Percentiles rank a stretch among this genome's conserved stretches.
Conservation (phyloP, 495 filamentous ascomycete genomes). For the Neurospora pannonica region DNA sequence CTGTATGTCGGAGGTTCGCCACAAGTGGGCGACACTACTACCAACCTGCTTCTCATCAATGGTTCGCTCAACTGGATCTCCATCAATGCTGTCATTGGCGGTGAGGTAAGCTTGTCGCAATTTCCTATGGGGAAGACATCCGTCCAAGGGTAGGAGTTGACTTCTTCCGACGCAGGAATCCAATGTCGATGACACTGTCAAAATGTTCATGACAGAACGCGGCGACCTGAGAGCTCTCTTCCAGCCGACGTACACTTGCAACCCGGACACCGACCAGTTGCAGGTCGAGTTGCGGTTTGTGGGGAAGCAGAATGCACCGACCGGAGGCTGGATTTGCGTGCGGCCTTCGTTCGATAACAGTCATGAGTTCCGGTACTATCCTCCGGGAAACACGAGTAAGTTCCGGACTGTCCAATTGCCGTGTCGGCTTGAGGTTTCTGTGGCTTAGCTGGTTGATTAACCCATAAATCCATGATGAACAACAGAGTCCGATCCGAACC, state of each 20-base stretch:
- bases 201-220: conserved; percentile 46
- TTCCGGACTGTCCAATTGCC: neutral
- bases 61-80: conserved; percentile 30
- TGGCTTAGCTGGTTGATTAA: neutral
- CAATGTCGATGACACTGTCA: conserved; percentile 42
- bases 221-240: conserved; percentile 38
- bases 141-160: neutral
- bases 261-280: conserved; percentile 36
- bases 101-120: conserved; percentile 27
- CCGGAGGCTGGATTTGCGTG: conserved; percentile 35
- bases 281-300: conserved; percentile 36
- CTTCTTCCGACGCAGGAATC: conserved; percentile 12
- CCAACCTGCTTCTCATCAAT: conserved; percentile 35
- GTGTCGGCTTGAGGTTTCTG: neutral
- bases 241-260: conserved; percentile 39
- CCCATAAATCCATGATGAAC: neutral
- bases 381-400: conserved; percentile 35
- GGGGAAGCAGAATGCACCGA: conserved; percentile 19
- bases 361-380: conserved; percentile 39
- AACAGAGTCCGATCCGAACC: conserved; percentile 24
- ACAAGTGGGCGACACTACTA: conserved; percentile 31
- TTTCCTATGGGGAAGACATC: neutral
- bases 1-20: conserved; percentile 33
- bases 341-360: conserved; percentile 26
- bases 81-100: conserved; percentile 36